Conservation (phyloP, 2,329 filamentous ascomycete genomes). For the Trichoderma arundinaceum region DNA sequence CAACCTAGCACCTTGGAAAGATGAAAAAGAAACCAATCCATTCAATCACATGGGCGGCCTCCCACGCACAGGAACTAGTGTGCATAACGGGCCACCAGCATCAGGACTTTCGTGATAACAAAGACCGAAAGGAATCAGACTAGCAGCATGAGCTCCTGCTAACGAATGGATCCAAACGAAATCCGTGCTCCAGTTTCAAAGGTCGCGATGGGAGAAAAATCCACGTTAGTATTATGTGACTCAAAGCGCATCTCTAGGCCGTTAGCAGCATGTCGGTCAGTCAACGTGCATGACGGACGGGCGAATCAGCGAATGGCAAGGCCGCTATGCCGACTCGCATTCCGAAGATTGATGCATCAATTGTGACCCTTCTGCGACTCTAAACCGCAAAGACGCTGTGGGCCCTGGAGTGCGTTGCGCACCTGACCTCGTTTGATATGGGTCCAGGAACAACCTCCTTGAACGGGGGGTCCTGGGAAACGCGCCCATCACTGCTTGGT, state of each 20-base stretch:
- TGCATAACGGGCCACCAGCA: conserved; percentile 16
- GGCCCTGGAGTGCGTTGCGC: conserved; percentile 28
- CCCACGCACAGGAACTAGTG: conserved; percentile 16
- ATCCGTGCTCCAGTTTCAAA: conserved; percentile 12
- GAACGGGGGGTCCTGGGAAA: conserved; percentile 1
- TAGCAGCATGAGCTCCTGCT: not conserved
- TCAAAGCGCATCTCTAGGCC: conserved; percentile 26
- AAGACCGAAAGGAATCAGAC: conserved; percentile 2
- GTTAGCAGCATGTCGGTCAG: conserved; percentile 32
- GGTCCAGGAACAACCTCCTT: conserved; percentile 31
- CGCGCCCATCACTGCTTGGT: not conserved
- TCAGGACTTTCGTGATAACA: not conserved
- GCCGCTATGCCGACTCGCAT: conserved; percentile 28
- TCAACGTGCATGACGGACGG: conserved; percentile 27
- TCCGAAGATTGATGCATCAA: conserved; percentile 30
- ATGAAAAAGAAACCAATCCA: not conserved
- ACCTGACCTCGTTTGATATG: conserved; percentile 33
- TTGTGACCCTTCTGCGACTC: conserved; percentile 29
- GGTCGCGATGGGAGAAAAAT: conserved; percentile 17
- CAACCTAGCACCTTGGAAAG: not conserved
- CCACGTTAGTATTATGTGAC: conserved; percentile 23
- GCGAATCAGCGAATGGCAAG: conserved; percentile 26
- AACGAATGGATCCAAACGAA: conserved; percentile 8
- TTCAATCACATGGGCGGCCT: conserved; percentile 28
- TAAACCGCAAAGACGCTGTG: conserved; percentile 29